Evolutionary conservation across 805 yeast genomes (phyloP), one percentile per base, ranked within the genome.

Genomic region (Dipodascopsis tothii): DNA sequence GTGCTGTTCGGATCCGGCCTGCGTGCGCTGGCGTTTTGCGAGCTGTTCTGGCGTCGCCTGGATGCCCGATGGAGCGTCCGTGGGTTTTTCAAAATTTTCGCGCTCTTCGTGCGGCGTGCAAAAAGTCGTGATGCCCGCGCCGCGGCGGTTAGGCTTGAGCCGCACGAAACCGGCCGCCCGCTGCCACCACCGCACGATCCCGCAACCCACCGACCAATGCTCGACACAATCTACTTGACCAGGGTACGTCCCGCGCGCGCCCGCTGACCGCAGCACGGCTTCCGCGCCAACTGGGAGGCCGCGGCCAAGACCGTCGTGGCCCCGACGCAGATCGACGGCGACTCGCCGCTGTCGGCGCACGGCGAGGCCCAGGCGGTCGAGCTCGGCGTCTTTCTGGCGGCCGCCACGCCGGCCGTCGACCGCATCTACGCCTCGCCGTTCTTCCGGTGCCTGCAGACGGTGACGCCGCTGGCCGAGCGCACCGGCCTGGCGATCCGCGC

Each of bases 311-410:
- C 81, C 52, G 81, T 84, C 0, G 40, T 43, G 17, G 77, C 81
- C 2, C 95, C 94, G 2, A 88, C 97, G 0, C 95, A 96, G 0
- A 79, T 88, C 17, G 88, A 81, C 47, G 80, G 88, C 45, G 98
- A 92, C 56, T 92, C 94, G 2, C 80, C 85, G 2, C 68, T 92
- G 51, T 92, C 96, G 0, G 77, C 77, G 1, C 94, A 85, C 59
- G 98, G 97, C 3, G 80, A 77, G 2, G 81, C 78, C 7, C 97
- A 92, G 64, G 94, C 97, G 0, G 69, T 74, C 33, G 92, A 92
- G 57, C 65, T 92, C 50, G 87, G 84, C 0, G 71, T 66, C 21
- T 81, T 72, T 58, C 57, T 88, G 16, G 54, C 73, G 16, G 68
- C 75, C 0, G 47, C 59, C 4, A 49, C 41, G n/a, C 80, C 81